A percentile compares a stretch with the other conserved stretches of the same genome.
phyloP scores from a whole-genome alignment of 202 grass and related monocot species.

The Zizania palustris region DNA sequence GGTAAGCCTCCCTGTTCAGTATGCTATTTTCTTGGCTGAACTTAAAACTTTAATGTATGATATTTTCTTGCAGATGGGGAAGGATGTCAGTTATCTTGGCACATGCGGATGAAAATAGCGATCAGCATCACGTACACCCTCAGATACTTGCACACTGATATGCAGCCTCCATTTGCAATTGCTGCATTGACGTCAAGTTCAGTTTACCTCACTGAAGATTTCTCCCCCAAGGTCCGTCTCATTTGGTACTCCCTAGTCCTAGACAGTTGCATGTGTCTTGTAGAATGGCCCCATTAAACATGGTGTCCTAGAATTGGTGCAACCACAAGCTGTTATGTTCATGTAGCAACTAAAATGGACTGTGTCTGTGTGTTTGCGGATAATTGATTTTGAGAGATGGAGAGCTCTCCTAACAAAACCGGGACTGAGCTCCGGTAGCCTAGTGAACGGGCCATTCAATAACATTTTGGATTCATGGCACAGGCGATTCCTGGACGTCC shows the following conservation, averaged over 20 bases:
- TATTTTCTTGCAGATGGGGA: conserved; percentile 70
- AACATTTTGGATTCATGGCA: conserved; percentile 51
- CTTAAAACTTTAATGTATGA: not conserved
- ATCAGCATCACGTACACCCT: conserved; percentile 63
- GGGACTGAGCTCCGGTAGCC: conserved; percentile 39
- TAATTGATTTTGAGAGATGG: conserved; percentile 95
- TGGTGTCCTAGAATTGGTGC: not conserved
- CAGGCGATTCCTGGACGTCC: conserved; percentile 71
- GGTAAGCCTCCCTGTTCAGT: conserved; percentile 45
- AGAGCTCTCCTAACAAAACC: conserved; percentile 63
- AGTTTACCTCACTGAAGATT: conserved; percentile 92
- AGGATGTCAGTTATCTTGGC: conserved; percentile 80
- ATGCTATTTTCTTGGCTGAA: no score
- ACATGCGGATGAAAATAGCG: conserved; percentile 72
- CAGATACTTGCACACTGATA: conserved; percentile 84
- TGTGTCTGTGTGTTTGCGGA: conserved; percentile 39
- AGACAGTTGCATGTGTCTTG: not conserved
- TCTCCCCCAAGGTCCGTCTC: conserved; percentile 66
- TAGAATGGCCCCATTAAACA: not conserved
- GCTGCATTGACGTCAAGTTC: conserved; percentile 65
- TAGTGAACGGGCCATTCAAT: conserved; percentile 52
- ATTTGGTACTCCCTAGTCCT: not conserved
- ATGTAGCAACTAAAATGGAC: not conserved
- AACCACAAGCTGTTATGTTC: not conserved
- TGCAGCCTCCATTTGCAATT: conserved; percentile 79